Evolutionary conservation across 805 yeast genomes (phyloP).

Genomic region (Saccharomyces mikatae): DNA sequence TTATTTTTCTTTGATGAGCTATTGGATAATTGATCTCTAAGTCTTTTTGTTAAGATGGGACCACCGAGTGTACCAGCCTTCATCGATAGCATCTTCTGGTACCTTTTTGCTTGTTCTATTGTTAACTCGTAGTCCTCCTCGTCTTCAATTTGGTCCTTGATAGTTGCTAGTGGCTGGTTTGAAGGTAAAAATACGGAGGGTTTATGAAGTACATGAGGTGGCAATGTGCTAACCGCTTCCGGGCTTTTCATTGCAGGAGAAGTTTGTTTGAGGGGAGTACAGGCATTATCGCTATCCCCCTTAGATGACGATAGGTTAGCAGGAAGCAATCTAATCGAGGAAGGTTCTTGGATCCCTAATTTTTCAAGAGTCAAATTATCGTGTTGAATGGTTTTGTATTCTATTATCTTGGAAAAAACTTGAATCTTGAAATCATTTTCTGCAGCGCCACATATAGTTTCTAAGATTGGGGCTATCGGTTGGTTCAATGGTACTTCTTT

Average conservation of each 20-base stretch:
- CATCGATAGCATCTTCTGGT: constrained; percentile 41
- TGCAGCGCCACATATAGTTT: neutral
- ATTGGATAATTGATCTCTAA: constrained; percentile 32
- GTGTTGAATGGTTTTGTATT: constrained; percentile 7
- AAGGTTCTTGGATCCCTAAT: constrained; percentile 15
- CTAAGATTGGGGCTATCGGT: neutral
- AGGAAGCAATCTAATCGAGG: constrained; percentile 6
- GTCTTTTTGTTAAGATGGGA: constrained; percentile 36
- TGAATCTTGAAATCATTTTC: constrained; percentile 6
- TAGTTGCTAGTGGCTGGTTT: constrained; percentile 6
- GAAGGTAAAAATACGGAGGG: constrained; percentile 20
- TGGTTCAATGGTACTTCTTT: constrained; percentile 12
- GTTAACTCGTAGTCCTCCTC: constrained; percentile 39
- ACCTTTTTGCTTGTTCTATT: constrained; percentile 44
- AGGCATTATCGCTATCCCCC: neutral
- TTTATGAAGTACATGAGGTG: constrained; percentile 11
- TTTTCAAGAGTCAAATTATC: constrained; percentile 9
- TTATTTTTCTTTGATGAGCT: constrained; percentile 19
- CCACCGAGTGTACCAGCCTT: constrained; percentile 34
- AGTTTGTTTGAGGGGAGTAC: neutral
- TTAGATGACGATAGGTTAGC: neutral
- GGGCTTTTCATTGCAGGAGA: neutral
- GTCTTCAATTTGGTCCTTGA: constrained; percentile 22
- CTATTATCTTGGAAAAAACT: constrained; percentile 16
- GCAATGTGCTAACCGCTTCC: neutral